A percentile compares a stretch with the other conserved stretches of the same genome.
Conservation (phyloP, 208 protist genomes). For the Leishmania major region DNA sequence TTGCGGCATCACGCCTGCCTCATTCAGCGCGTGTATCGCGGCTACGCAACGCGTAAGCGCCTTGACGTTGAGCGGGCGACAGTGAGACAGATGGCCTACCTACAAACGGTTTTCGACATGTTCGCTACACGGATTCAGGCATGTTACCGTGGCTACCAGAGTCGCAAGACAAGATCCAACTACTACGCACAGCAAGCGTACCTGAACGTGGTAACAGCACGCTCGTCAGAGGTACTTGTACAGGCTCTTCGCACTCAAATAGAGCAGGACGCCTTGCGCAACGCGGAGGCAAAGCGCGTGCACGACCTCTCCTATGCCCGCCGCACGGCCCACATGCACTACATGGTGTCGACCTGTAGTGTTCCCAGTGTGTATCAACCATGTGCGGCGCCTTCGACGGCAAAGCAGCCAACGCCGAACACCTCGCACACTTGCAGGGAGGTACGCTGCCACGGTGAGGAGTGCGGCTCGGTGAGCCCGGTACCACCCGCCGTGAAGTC, state of each 20-base stretch:
- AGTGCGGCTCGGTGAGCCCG: neutral
- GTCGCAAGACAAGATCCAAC: conserved; percentile 47
- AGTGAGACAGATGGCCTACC: conserved; percentile 10
- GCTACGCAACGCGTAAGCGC: conserved; percentile 38
- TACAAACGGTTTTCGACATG: conserved; percentile 58
- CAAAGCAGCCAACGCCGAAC: neutral
- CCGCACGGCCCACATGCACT: conserved; percentile 50
- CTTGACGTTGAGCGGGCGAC: conserved; percentile 18
- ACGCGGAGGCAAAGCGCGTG: conserved; percentile 10
- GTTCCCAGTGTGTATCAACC: conserved; percentile 53
- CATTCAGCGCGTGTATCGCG: conserved; percentile 67
- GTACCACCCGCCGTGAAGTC: neutral
- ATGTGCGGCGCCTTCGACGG: conserved; percentile 4
- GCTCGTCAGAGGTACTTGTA: conserved; percentile 33
- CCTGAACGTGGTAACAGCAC: conserved; percentile 43
- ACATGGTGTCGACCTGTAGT: conserved; percentile 56
- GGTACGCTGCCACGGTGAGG: neutral
- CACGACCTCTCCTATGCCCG: conserved; percentile 31
- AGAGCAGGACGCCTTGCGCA: conserved; percentile 20
- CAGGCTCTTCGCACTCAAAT: conserved; percentile 31
- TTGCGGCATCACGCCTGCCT: conserved; percentile 23
- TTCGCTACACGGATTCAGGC: conserved; percentile 78
- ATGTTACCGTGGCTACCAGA: conserved; percentile 58
- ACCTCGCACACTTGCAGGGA: neutral
- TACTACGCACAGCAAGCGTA: conserved; percentile 74